phyloP scores from a whole-genome alignment of 257 asterid genomes.

The Nicotiana sylvestris region DNA sequence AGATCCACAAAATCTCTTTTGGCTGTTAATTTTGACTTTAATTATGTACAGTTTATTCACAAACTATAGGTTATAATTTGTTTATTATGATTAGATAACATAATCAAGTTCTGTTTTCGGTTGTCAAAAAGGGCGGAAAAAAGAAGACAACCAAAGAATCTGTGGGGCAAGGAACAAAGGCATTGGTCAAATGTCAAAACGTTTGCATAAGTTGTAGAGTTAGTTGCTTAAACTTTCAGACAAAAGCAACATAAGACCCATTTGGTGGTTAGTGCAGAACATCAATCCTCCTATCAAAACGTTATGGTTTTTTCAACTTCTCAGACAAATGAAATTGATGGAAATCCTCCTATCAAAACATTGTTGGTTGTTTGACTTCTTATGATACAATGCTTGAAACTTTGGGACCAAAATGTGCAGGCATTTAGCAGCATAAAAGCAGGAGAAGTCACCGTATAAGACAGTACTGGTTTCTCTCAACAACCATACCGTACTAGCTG shows the following conservation, averaged over 20 bases:
- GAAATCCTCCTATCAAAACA: not conserved
- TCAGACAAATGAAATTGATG: not conserved
- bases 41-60: constrained; percentile 7
- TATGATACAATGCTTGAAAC: constrained; percentile 22
- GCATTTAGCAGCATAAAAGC: constrained; percentile 12
- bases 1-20: constrained; percentile 26
- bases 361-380: constrained; percentile 23
- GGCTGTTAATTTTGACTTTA: constrained; percentile 8
- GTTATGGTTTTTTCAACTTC: not conserved
- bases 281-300: constrained; percentile 7
- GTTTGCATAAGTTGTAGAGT: constrained; percentile 21
- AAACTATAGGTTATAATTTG: constrained; percentile 5
- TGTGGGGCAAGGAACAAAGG: constrained; percentile 23
- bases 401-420: constrained; percentile 29
- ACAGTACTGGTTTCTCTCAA: not conserved
- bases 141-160: constrained; percentile 14
- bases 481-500: constrained; percentile 25
- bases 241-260: constrained; percentile 12
- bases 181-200: constrained; percentile 24
- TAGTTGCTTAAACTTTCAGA: constrained; percentile 18
- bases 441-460: constrained; percentile 23
- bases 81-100: constrained; percentile 6
- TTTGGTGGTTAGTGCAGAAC: constrained; percentile 23
- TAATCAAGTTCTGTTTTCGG: constrained; percentile 8
- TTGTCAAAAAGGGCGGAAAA: constrained; percentile 23